phyloP scores from a whole-genome alignment of 2,329 filamentous ascomycete genomes.

The Fusarium sacchari region DNA sequence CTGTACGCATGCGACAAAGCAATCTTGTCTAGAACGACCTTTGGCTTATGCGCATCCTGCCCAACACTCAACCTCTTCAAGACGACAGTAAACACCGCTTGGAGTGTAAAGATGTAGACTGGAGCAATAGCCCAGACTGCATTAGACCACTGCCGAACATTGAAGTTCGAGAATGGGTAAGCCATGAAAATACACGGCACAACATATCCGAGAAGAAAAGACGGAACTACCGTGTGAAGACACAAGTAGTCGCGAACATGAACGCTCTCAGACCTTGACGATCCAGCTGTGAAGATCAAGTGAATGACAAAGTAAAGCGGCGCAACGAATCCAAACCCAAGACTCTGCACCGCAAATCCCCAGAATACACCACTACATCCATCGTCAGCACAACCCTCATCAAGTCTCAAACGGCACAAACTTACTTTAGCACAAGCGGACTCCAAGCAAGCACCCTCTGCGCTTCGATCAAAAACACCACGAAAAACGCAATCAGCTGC shows the following conservation, averaged over 20 bases:
- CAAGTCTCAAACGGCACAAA: not conserved
- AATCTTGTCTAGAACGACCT: slow-evolving; percentile 20
- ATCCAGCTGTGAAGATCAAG: slow-evolving; percentile 30
- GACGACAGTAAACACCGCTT: slow-evolving; percentile 26
- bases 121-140: slow-evolving; percentile 39
- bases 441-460: slow-evolving; percentile 21
- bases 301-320: slow-evolving; percentile 38
- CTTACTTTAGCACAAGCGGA: slow-evolving; percentile 37
- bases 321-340: slow-evolving; percentile 38
- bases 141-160: slow-evolving; percentile 37
- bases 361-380: slow-evolving; percentile 36
- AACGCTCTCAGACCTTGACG: slow-evolving; percentile 9
- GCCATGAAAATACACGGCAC: slow-evolving; percentile 27
- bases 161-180: slow-evolving; percentile 32
- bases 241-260: slow-evolving; percentile 31
- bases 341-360: slow-evolving; percentile 32
- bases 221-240: slow-evolving; percentile 31
- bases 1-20: slow-evolving; percentile 39
- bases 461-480: slow-evolving; percentile 36
- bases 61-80: slow-evolving; percentile 39
- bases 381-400: not conserved
- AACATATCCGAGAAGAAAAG: slow-evolving; percentile 38
- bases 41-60: slow-evolving; percentile 26
- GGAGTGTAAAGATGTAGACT: slow-evolving; percentile 22
- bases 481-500: slow-evolving; percentile 34